These are phyloP conservation scores for Zychaea mexicana DNA, from an alignment of 371 early-diverging fungal genomes.

Conservation along the genomic window DNA sequence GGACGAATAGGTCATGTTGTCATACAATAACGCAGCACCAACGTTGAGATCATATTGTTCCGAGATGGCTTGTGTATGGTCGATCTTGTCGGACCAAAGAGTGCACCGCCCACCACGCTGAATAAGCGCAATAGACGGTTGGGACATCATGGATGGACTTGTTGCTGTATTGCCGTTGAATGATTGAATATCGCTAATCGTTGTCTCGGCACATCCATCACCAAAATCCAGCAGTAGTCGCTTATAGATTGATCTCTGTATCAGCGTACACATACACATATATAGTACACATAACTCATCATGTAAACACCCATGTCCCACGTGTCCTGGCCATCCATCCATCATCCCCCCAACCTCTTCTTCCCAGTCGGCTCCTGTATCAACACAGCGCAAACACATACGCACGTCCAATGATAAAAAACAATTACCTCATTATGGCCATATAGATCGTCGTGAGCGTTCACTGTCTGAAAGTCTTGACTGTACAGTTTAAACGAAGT, in stretches of 20 bases:
- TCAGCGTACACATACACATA: too few species aligned
- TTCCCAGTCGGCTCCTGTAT: too few species aligned
- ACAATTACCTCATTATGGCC: constrained; percentile 31
- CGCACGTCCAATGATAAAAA: not conserved
- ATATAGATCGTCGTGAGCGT: constrained; percentile 25
- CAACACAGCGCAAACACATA: too few species aligned
- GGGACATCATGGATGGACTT: constrained; percentile 13
- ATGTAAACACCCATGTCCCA: too few species aligned
- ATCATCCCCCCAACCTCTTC: too few species aligned
- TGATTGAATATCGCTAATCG: constrained; percentile 10
- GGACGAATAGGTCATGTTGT: constrained; percentile 22
- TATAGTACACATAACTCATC: too few species aligned
- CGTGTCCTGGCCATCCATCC: too few species aligned
- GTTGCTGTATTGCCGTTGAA: constrained; percentile 12
- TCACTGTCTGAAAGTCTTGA: constrained; percentile 44
- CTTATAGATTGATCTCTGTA: too few species aligned
- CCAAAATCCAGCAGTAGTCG: constrained; percentile 21
- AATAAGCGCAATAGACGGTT: constrained; percentile 33
- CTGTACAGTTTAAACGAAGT: constrained; percentile 34
- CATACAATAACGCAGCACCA: constrained; percentile 33
- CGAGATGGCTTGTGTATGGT: constrained; percentile 23
- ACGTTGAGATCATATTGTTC: constrained; percentile 22
- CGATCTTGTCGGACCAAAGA: constrained; percentile 42
- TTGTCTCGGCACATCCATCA: constrained; percentile 8
- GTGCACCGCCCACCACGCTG: constrained; percentile 23